These are phyloP conservation scores for Beauveria asiatica DNA, from an alignment of 2,329 filamentous ascomycete genomes.

Conservation along the genomic window DNA sequence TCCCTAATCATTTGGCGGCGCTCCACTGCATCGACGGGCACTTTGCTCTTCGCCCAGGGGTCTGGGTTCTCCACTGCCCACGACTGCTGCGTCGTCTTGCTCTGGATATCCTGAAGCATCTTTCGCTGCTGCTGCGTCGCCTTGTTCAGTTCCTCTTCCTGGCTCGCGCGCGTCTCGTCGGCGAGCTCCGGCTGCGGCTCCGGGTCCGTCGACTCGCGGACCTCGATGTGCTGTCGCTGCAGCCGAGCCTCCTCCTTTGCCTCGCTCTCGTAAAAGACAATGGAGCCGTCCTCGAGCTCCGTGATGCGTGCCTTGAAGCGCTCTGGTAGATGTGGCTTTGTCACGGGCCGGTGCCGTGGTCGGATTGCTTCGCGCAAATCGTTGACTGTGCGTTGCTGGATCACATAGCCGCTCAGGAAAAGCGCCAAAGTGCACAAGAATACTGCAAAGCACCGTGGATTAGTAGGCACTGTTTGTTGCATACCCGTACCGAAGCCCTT, in stretches of 20 bases:
- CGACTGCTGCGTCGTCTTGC: conserved; percentile 24
- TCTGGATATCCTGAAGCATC: conserved; percentile 24
- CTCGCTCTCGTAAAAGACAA: conserved; percentile 31
- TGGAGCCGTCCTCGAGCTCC: conserved; percentile 37
- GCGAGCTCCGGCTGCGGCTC: conserved; percentile 14
- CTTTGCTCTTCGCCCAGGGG: conserved; percentile 29
- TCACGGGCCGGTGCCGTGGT: conserved; percentile 35
- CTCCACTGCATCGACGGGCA: conserved; percentile 43
- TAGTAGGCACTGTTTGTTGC: neutral
- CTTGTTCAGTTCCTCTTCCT: conserved; percentile 13
- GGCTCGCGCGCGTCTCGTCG: conserved; percentile 9
- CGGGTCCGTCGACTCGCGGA: conserved; percentile 25
- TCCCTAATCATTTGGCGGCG: conserved; percentile 50
- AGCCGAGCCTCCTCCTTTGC: conserved; percentile 20
- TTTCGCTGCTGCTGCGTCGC: conserved; percentile 21
- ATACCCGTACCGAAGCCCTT: neutral
- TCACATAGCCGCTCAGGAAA: conserved; percentile 78
- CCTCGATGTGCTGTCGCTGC: conserved; percentile 13
- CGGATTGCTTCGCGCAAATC: conserved; percentile 68
- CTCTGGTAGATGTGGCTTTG: conserved; percentile 43
- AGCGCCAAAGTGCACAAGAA: conserved; percentile 71
- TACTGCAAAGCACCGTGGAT: conserved; percentile 36
- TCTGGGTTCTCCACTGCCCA: conserved; percentile 28
- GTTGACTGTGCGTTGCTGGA: conserved; percentile 78
- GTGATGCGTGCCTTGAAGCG: conserved; percentile 38